Base-by-base conservation (phyloP, 176 grass and related monocot genomes). In the Hsuehochloa calcarea region DNA sequence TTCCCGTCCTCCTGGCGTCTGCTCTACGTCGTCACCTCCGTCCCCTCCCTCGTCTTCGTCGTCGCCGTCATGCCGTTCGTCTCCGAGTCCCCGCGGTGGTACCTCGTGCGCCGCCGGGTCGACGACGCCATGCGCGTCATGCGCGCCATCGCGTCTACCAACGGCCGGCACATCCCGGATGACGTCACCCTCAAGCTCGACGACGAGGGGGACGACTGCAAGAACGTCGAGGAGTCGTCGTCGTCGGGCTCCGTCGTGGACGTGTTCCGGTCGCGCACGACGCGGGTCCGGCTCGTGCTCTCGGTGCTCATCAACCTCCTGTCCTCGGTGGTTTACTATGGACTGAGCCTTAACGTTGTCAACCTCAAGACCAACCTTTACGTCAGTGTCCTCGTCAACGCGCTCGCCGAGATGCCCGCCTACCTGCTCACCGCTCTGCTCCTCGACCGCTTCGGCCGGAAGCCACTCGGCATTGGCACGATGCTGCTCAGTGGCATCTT, bases 311-410 rank as follows among this genome's bases (percentile, higher is more conserved):
- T 95, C 72, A 95, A 90, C 61, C 76, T 95, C 16, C 75, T 98
- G 2, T 40, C 75, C 26, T 87, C 93, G 0, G 86, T 93, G 55
- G 92, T 93, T 12, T 98, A 98, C 87, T 95, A 90, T 13, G 95
- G 95, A 16, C 89, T 98, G 56, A 98, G 80, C 75, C 93, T 95
- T 51, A 98, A 98, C 25, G 95, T 98, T 0, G 95, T 98, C 22
- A 98, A 98, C 80, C 89, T 98, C 27, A 93, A 98, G 80, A 92
- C 87, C 75, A 90, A 98, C 83, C 87, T 98, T 23, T 98, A 98
- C 25, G 59, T 89, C 61, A 90, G 80, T 13, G 95, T 98, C 29
- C 34, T 88, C 22, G 43, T 85, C 23, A 98, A 98, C 80, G 75
- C 95, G 27, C n/a, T 93, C 17, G 83, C 91, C 5, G 93, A 98